These are phyloP conservation scores for Neurospora sp. DNA, from an alignment of 495 filamentous ascomycete species.

Conservation along the genomic window DNA sequence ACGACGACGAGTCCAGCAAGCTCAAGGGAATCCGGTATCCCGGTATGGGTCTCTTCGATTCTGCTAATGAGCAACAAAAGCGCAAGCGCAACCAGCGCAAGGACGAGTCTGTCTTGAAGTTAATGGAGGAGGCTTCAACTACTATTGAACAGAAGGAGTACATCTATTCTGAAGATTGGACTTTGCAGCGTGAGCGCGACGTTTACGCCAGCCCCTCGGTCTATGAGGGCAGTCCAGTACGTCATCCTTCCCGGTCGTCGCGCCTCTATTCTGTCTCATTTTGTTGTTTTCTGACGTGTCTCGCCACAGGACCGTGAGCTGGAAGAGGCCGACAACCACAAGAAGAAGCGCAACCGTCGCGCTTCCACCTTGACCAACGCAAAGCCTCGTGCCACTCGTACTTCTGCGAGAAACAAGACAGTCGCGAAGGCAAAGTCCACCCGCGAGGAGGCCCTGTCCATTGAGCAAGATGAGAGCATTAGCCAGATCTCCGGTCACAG, in stretches of 20 bases:
- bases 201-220: constrained; percentile 40
- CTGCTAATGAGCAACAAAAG: constrained; percentile 65
- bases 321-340: constrained; percentile 8
- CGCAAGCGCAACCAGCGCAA: constrained; percentile 84
- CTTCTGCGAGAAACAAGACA: constrained; percentile 8
- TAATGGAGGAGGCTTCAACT: constrained; percentile 58
- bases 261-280: neutral
- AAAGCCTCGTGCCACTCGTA: constrained; percentile 5
- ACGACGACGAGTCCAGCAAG: constrained; percentile 29
- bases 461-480: constrained; percentile 3
- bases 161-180: constrained; percentile 50
- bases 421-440: constrained; percentile 1
- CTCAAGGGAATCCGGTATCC: constrained; percentile 73
- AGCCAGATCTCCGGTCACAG: constrained; percentile 4
- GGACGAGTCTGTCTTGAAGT: constrained; percentile 54
- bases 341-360: constrained; percentile 20
- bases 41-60: constrained; percentile 84
- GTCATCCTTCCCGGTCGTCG: constrained; percentile 5
- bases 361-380: neutral
- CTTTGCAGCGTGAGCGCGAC: constrained; percentile 40
- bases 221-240: constrained; percentile 34
- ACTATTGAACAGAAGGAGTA: constrained; percentile 61
- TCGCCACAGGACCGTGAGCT: constrained; percentile 14
- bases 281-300: neutral
- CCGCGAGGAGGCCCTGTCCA: neutral